Conservation (phyloP, 805 yeast genomes). For the Kodamaea fukazawae region DNA sequence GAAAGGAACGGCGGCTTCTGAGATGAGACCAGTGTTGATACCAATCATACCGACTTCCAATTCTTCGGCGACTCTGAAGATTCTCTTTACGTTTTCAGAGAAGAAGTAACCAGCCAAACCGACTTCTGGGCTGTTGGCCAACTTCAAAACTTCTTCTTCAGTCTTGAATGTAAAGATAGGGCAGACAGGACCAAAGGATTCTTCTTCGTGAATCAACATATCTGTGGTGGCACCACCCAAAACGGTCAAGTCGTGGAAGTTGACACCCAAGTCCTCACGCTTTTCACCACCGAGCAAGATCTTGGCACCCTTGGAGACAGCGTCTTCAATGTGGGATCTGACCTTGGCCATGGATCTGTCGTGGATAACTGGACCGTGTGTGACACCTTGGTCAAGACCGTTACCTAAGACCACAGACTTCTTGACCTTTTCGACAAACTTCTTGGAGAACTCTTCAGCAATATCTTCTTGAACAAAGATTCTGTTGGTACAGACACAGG, state of each 20-base stretch:
- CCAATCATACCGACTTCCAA: constrained; percentile 82
- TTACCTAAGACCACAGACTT: constrained; percentile 54
- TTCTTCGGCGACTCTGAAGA: constrained; percentile 62
- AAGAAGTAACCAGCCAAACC: constrained; percentile 80
- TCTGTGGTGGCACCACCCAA: constrained; percentile 55
- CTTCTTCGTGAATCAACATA: constrained; percentile 62
- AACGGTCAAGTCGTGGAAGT: constrained; percentile 68
- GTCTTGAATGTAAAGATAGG: constrained; percentile 62
- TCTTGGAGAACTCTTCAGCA: constrained; percentile 59
- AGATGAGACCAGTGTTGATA: constrained; percentile 69
- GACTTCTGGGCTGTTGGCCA: constrained; percentile 65
- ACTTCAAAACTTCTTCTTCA: constrained; percentile 59
- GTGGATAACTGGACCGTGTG: constrained; percentile 78
- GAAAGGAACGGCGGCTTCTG: constrained; percentile 66
- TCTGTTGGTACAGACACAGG: constrained; percentile 79
- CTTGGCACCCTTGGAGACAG: constrained; percentile 61
- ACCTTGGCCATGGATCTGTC: constrained; percentile 62
- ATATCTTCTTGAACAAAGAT: constrained; percentile 60
- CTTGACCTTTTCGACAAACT: constrained; percentile 41
- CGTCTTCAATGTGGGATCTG: constrained; percentile 60
- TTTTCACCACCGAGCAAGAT: constrained; percentile 59
- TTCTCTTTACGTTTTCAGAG: constrained; percentile 52
- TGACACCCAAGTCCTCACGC: constrained; percentile 55
- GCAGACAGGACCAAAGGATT: constrained; percentile 80
- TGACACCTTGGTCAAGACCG: constrained; percentile 54